Base-by-base conservation (phyloP, 805 yeast species). In the Schwanniomyces vanrijiae region DNA sequence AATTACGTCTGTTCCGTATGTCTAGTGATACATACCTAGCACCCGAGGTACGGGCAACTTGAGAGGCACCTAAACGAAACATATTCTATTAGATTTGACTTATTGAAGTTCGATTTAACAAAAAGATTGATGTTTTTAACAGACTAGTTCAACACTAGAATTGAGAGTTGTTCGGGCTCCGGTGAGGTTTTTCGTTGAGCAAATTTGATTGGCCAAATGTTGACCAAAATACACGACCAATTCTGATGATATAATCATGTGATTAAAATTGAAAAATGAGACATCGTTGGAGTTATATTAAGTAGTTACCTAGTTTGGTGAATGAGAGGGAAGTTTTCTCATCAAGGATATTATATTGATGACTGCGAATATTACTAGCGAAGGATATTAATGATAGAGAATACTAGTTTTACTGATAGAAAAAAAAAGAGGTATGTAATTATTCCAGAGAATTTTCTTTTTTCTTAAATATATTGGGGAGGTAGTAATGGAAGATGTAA, bases 21-120 rank as follows among this genome's bases (percentile, higher is more conserved):
- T 37, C 8, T 20, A 19, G 18, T 19, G n/a, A 16, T 14, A 76
- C 82, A 66, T 76, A 77, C 82, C 82, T 78, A 52, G 72, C 74
- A 63, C 77, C 75, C 58, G 66, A 62, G 52, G 64, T 49, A 66
- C 81, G 82, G 71, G 78, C 76, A 55, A 68, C 72, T 62, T 76
- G 80, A 57, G 65, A 62, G 56, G 74, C 75, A 68, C 81, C 80
- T 67, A 74, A 69, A 69, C 81, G 80, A 71, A 76, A 78, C 83
- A 78, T 78, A 50, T 50, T 64, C 45, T 43, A 45, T 40, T 44
- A 31, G 35, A 5, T 31, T 31, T 31, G 42, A 37, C 35, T 43
- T 43, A 19, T 43, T 20, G 38, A 19, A 33, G 19, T 26, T 26
- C 35, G 29, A 28, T 16, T 13, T 19, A 29, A 29, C 35, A 43